Percentiles rank a stretch among this genome's conserved stretches.
These are phyloP conservation scores for Suhomyces taliae DNA, from an alignment of 1,139 yeast genomes.

Conservation along the genomic window DNA sequence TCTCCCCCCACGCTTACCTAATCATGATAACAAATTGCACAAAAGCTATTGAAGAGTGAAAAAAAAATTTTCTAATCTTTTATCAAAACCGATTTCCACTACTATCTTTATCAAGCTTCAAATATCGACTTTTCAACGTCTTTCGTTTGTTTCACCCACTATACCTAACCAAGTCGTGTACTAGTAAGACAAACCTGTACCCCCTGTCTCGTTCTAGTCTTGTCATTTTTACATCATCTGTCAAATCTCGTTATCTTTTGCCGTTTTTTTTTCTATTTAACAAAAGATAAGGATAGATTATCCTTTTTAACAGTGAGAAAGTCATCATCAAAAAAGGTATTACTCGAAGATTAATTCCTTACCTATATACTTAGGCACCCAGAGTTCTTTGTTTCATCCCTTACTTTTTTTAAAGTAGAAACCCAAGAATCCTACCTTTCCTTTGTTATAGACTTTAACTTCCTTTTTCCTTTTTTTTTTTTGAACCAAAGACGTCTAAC, in stretches of 20 bases:
- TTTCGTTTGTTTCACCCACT: conserved; percentile 1
- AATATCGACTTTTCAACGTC: not conserved
- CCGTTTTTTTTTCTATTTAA: not conserved
- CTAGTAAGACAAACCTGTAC: not conserved
- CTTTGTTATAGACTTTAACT: too few relatives aligned
- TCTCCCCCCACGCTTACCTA: not conserved
- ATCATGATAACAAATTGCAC: conserved; percentile 10
- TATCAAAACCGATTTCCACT: conserved; percentile 8
- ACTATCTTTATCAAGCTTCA: conserved; percentile 3
- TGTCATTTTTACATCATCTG: not conserved
- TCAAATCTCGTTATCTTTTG: not conserved
- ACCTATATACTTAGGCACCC: too few relatives aligned
- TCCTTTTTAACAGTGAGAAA: too few relatives aligned
- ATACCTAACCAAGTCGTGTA: not conserved
- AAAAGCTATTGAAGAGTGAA: conserved; percentile 8
- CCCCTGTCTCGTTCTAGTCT: not conserved
- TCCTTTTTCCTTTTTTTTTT: too few relatives aligned
- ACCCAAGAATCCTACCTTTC: too few relatives aligned
- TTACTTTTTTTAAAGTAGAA: too few relatives aligned
- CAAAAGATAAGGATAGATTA: too few relatives aligned
- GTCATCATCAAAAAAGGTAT: too few relatives aligned
- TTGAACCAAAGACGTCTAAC: not conserved
- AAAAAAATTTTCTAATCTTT: conserved; percentile 12
- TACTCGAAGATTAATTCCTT: too few relatives aligned
- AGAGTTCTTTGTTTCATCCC: too few relatives aligned